Evolutionary conservation across 164 flowering plant species (phyloP).

Genomic region (Hamamelis virginiana): DNA sequence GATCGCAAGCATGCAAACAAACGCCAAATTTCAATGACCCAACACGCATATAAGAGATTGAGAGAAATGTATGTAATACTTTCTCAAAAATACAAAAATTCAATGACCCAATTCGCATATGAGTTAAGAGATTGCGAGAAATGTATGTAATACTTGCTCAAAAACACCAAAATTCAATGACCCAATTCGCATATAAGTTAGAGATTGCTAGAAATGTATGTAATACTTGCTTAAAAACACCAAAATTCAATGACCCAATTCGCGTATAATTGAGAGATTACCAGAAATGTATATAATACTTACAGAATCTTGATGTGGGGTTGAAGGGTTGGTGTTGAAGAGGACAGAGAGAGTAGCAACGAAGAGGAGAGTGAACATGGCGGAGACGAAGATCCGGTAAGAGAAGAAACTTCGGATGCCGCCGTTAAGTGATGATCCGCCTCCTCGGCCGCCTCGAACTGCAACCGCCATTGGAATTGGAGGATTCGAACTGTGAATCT

Average conservation of each 20-base stretch:
- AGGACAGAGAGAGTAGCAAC: constrained; percentile 75
- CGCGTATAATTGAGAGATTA: too few relatives aligned
- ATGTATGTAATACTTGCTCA: neutral
- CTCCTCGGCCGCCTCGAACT: constrained; percentile 41
- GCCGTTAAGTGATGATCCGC: constrained; percentile 21
- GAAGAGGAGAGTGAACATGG: constrained; percentile 83
- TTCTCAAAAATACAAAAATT: neutral
- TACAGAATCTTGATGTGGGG: constrained; percentile 44
- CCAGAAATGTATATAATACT: too few relatives aligned
- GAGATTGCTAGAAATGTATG: neutral
- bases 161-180: neutral
- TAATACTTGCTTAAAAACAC: too few relatives aligned
- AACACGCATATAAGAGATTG: too few relatives aligned
- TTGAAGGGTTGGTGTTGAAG: constrained; percentile 46
- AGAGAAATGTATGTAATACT: neutral
- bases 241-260: neutral
- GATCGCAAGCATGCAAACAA: neutral
- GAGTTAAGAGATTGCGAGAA: neutral
- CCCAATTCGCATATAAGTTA: too few relatives aligned
- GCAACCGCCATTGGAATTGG: constrained; percentile 50
- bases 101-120: too few relatives aligned
- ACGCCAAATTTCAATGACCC: neutral
- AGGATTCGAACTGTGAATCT: too few relatives aligned
- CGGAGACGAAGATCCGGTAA: constrained; percentile 78
- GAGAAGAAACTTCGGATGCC: constrained; percentile 57